Base-by-base conservation (phyloP, 768 basidiomycete genomes). In the Hericium rajendrae region DNA sequence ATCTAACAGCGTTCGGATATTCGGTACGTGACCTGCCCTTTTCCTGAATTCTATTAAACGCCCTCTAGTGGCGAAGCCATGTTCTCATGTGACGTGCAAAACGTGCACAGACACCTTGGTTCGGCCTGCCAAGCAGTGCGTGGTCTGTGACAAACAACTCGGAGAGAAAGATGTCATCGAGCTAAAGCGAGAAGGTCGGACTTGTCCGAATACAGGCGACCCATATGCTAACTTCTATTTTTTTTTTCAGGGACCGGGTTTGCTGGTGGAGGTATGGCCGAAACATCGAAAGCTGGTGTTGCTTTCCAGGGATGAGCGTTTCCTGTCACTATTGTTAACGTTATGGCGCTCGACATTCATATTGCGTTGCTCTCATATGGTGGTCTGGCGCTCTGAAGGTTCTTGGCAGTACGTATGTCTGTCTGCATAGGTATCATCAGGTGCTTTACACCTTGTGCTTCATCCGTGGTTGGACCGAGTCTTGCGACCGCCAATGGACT, bases 241-340 rank as follows among this genome's bases (percentile, higher is more conserved):
- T 22, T 22, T 22, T 22, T 22, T 43, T 3, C 55, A 92, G 90
- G 91, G 24, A 97, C 94, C 10, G 94, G 94, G 0, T 97, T 90
- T 66, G 93, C 94, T 8, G 88, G 90, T 54, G 94, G 94, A n/a
- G 94, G 94, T 6, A 71, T 92, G 62, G 91, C 93, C n/a, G 91
- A 95, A 72, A 87, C 88, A 0, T 84, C 81, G 39, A 86, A 81
- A 68, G 76, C 75, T 28, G 92, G 91, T 2, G 72, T 91, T 12
- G 86, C 91, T 0, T 95, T 97, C 74, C 91, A 94, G 67, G 91
- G 90, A 46, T 93, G 40, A 56, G 32, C 38, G 20, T 38, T 53
- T 51, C 8, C 20, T 51, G 24, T 8, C 32, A 32, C 32, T 32
- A 9, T 32, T 32, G 9, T 32, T 32, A 32, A 32, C 32, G 32